Conservation (phyloP, 345 rosid genomes). For the Aurinia saxatilis region DNA sequence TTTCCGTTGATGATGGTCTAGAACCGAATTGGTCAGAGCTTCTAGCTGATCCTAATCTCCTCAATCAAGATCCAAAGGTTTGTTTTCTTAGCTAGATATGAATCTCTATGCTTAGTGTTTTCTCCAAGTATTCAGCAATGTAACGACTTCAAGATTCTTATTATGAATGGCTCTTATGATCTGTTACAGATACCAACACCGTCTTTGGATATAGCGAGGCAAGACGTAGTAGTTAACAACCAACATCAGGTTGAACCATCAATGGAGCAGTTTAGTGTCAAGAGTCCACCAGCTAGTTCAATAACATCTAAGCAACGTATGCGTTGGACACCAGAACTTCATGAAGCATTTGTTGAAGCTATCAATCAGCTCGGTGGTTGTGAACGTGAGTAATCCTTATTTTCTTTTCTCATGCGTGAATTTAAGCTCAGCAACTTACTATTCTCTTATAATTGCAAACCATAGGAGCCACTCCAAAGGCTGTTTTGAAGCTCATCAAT, state of each 20-base stretch:
- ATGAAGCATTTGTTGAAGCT: conserved; percentile 89
- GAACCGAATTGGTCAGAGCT: conserved; percentile 69
- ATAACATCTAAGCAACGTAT: conserved; percentile 54
- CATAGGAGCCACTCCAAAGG: conserved; percentile 94
- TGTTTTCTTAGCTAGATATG: background rate
- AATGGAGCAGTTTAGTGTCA: conserved; percentile 29
- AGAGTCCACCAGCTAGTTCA: conserved; percentile 30
- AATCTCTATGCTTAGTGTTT: background rate
- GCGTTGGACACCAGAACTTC: conserved; percentile 98
- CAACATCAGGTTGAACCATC: conserved; percentile 33
- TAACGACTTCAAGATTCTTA: background rate
- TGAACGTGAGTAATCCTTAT: conserved; percentile 50
- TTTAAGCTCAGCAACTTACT: conserved; percentile 7
- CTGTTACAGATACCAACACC: conserved; percentile 28
- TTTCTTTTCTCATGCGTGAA: background rate
- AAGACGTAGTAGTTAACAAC: conserved; percentile 28
- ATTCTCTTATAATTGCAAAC: conserved; percentile 10
- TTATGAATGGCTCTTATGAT: background rate
- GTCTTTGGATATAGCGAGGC: conserved; percentile 28
- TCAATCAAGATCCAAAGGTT: conserved; percentile 53
- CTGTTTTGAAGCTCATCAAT: conserved; percentile 77
- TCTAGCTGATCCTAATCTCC: conserved; percentile 39
- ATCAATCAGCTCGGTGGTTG: conserved; percentile 84
- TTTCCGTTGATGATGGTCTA: conserved; percentile 50
- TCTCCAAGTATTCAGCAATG: background rate